Evolutionary conservation across 2,329 filamentous ascomycete genomes (phyloP), one percentile per base, ranked within the genome.

Genomic region (Pestalotiopsis fici): DNA sequence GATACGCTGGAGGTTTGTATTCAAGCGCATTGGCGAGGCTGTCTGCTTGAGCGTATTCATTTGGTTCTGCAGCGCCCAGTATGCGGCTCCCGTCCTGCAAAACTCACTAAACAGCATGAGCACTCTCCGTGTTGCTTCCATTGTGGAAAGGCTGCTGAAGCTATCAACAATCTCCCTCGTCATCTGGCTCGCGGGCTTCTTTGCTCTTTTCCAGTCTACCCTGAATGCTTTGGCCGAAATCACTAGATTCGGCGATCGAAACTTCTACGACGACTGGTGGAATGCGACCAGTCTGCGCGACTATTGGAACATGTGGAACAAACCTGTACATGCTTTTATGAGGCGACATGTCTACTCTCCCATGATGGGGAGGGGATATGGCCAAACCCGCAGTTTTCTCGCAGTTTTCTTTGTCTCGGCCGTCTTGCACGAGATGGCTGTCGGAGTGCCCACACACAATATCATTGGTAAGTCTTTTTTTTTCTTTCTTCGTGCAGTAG

Each of bases 201-300:
- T 98, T 75, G 96, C 95, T 2, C 82, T 98, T 15, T 99, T 99
- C 82, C 96, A 99, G 77, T 95, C 93, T 1, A 91, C 93, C 69
- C 83, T 99, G 62, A 99, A 99, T 75, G 94, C 94, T 0, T 83
- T 98, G 23, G 95, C 95, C 3, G 96, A 99, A 79, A 83, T 98
- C 13, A 92, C 94, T 83, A 87, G 88, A 56, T 99, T 99, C 75
- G 96, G 92, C 21, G 96, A 99, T 78, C 89, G 96, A 35, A 92
- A 95, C 64, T 99, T 99, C 79, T 99, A 99, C 79, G 91, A 93
- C 47, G 94, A 97, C 76, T 99, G 96, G 96, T 99, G 96, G 96
- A 99, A 99, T 77, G 93, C 91, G 71, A 90, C 91, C 65, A 94
- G 91, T 71, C 85, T 98, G 6, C 93, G 95, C 39, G 87, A 87